Evolutionary conservation across 139 green algal genomes (phyloP).

Genomic region (Volvox africanus): DNA sequence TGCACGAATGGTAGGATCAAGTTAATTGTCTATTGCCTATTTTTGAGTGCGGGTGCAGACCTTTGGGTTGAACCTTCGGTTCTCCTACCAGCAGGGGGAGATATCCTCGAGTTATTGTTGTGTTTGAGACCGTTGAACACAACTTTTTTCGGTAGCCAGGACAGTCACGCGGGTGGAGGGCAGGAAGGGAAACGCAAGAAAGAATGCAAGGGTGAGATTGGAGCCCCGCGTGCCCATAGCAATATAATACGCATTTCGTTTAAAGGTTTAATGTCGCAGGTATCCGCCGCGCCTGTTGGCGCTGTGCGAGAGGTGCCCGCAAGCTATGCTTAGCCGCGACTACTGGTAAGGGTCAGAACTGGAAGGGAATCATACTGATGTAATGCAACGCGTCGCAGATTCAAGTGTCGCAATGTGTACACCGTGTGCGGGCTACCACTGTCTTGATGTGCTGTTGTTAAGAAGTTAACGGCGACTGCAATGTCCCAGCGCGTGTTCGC

Average conservation of each 20-base stretch:
- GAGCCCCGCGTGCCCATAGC: neutral
- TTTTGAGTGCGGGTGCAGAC: too few species aligned
- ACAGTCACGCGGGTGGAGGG: neutral
- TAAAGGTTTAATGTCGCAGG: neutral
- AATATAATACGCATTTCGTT: too few species aligned
- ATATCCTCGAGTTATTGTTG: neutral
- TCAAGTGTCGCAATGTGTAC: too few species aligned
- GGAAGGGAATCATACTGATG: too few species aligned
- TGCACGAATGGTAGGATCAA: too few species aligned
- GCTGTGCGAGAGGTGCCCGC: slow-evolving; percentile 45
- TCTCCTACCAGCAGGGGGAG: neutral
- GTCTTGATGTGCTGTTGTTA: neutral
- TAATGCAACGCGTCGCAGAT: too few species aligned
- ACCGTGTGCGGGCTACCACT: neutral
- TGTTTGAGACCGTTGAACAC: neutral
- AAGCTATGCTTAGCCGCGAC: slow-evolving; percentile 46
- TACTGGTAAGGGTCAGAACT: slow-evolving; percentile 40
- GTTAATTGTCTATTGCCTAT: too few species aligned
- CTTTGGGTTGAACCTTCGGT: neutral
- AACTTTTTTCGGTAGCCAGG: neutral
- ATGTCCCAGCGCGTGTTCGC: neutral
- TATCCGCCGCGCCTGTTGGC: slow-evolving; percentile 48
- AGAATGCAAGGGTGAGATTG: slow-evolving; percentile 26
- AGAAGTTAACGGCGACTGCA: neutral
- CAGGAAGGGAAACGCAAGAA: neutral